Base-by-base conservation (phyloP, 768 basidiomycete species). In the Heimioporus sp. region DNA sequence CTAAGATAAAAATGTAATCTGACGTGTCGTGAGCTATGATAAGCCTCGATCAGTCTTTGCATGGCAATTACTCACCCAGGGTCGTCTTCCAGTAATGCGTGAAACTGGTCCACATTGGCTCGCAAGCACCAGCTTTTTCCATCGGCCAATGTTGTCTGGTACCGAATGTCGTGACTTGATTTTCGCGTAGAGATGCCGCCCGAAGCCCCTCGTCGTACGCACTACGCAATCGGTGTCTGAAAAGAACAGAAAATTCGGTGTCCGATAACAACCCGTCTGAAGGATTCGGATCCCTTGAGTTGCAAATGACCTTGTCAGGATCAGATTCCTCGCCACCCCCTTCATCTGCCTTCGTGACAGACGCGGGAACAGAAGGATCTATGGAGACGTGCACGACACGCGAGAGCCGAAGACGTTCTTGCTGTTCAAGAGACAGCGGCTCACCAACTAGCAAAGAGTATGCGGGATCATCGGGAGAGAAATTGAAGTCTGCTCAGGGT, bases 1-100 rank as follows among this genome's bases (percentile, higher is more conserved):
- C 79, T 6, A 86, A 58, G 45, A 95, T 73, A 65, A 97, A 93
- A 47, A 98, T 90, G 65, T 98, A 98, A 73, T 97, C 95, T 95
- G 41, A 20, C 28, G 42, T 12, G 34, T 48, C 15, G 2, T 63
- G 20, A 65, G 65, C 49, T 10, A 46, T 15, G 12, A 32, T 1
- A 19, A 9, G 16, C 31, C 17, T 42, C 10, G 9, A 21, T 21
- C n/a, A 34, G 39, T 48, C 24, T 40, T 37, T 10, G 8, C 17
- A 10, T 21, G 44, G 24, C 3, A 64, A 73, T 54, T 59, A 88
- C 92, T 92, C 64, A 88, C 92, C 92, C 64, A 95, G 65, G 4
- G 87, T 86, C 10, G 86, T 72, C 61, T 88, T 81, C 91, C 92
- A 95, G 62, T 85, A 86, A 67, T 90, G 82, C 1, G 95, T 92